Percentiles rank a stretch among this genome's conserved stretches.
Conservation (phyloP, 164 flowering plant genomes). For the Brasenia schreberi region DNA sequence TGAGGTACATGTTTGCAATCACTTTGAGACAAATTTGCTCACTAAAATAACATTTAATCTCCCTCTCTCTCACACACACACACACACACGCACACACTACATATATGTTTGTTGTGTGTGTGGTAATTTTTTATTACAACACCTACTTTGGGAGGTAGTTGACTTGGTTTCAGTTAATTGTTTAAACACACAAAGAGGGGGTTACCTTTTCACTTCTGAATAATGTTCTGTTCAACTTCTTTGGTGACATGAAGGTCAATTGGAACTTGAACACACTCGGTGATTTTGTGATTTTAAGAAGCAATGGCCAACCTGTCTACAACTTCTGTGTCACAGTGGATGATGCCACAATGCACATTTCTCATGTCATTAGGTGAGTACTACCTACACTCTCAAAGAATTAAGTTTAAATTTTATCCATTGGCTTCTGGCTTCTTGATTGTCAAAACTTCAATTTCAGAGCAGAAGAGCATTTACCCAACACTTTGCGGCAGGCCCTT, state of each 20-base stretch:
- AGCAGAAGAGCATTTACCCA: slow-evolving; percentile 95
- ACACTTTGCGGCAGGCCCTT: slow-evolving; percentile 85
- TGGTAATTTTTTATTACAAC: no score
- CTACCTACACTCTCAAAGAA: neutral
- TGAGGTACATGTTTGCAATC: neutral
- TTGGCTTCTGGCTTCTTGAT: neutral
- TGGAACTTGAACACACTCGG: slow-evolving; percentile 89
- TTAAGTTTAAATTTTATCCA: neutral
- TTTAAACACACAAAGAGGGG: no score
- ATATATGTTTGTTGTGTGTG: no score
- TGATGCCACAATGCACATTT: slow-evolving; percentile 97
- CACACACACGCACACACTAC: no score
- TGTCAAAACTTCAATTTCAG: slow-evolving; percentile 29
- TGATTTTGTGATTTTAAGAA: slow-evolving; percentile 89
- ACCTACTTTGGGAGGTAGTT: no score
- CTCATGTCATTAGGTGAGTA: slow-evolving; percentile 86
- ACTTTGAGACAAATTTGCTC: neutral
- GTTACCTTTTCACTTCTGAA: no score
- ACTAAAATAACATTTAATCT: neutral
- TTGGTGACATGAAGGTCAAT: slow-evolving; percentile 53
- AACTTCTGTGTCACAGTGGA: slow-evolving; percentile 97
- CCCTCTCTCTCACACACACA: neutral
- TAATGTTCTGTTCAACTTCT: no score
- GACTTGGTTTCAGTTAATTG: no score
- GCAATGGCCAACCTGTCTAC: slow-evolving; percentile 97